Evolutionary conservation across 495 filamentous ascomycete genomes (phyloP).

Genomic region (Penicillium arizonense): DNA sequence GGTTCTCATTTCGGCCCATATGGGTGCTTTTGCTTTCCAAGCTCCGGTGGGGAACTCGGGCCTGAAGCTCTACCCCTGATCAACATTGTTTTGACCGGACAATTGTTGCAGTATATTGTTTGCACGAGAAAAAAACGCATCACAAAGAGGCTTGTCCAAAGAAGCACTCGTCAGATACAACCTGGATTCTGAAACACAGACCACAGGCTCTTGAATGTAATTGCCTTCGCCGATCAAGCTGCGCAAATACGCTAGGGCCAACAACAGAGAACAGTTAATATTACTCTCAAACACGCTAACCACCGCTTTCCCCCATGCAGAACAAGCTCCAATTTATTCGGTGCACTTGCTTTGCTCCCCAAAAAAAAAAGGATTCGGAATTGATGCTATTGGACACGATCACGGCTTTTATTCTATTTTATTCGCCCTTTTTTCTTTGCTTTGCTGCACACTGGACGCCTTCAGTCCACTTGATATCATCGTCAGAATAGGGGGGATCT

Average conservation of each 20-base stretch:
- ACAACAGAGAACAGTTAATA: slow-evolving; percentile 13
- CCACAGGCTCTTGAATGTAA: slow-evolving; percentile 29
- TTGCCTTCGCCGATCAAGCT: slow-evolving; percentile 30
- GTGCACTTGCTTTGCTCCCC: slow-evolving; percentile 7
- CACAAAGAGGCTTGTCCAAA: slow-evolving; percentile 1
- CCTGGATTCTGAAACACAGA: slow-evolving; percentile 27
- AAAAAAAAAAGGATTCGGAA: slow-evolving; percentile 1
- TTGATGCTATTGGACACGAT: slow-evolving; percentile 11
- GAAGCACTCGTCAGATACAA: slow-evolving; percentile 12
- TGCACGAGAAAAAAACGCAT: background rate
- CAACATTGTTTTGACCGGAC: background rate
- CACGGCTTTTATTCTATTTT: background rate
- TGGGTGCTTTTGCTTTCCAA: slow-evolving; percentile 5
- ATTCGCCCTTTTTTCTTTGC: background rate
- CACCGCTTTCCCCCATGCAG: slow-evolving; percentile 16
- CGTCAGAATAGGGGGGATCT: slow-evolving; percentile 10
- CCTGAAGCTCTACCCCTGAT: slow-evolving; percentile 9
- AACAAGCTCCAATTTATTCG: slow-evolving; percentile 16
- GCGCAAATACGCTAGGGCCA: slow-evolving; percentile 20
- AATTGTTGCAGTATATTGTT: slow-evolving; percentile 2
- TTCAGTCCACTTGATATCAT: background rate
- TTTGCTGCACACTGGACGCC: background rate
- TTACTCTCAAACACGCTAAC: slow-evolving; percentile 27
- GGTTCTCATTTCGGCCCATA: slow-evolving; percentile 8
- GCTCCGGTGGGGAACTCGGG: slow-evolving; percentile 26